Conservation (phyloP, 177 flowering plant genomes). For the Vitis hybrid region DNA sequence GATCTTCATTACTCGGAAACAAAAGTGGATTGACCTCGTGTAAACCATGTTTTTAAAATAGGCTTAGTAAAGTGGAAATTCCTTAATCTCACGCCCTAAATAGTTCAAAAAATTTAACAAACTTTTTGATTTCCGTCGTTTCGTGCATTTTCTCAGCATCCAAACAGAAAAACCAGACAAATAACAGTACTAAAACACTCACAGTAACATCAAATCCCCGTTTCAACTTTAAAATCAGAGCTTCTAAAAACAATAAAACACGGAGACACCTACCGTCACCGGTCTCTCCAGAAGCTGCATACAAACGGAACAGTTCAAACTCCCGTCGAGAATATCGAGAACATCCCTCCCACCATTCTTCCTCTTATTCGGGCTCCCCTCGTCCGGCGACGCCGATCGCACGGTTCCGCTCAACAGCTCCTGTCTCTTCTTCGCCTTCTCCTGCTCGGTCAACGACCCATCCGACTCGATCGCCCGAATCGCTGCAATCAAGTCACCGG, state of each 20-base stretch:
- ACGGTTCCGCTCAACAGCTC: slow-evolving; percentile 49
- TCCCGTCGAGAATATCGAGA: slow-evolving; percentile 39
- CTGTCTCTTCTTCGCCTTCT: slow-evolving; percentile 76
- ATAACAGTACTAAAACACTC: too few relatives aligned
- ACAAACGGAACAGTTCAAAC: slow-evolving; percentile 65
- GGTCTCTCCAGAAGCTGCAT: slow-evolving; percentile 82
- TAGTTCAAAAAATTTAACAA: too few relatives aligned
- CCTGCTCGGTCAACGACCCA: slow-evolving; percentile 43
- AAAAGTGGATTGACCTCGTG: too few relatives aligned
- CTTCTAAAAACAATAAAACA: background rate
- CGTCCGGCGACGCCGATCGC: slow-evolving; percentile 7
- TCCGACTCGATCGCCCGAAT: slow-evolving; percentile 72
- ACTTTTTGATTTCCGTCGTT: too few relatives aligned
- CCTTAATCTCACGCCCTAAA: too few relatives aligned
- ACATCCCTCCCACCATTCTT: slow-evolving; percentile 20
- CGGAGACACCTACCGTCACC: slow-evolving; percentile 57
- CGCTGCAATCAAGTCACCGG: slow-evolving; percentile 40
- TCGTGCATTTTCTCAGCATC: too few relatives aligned
- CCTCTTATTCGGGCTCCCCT: slow-evolving; percentile 7
- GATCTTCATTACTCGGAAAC: too few relatives aligned
- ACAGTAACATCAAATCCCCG: too few relatives aligned
- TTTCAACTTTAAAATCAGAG: too few relatives aligned
- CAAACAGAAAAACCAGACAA: too few relatives aligned
- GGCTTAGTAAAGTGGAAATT: too few relatives aligned
- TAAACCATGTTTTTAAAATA: too few relatives aligned